phyloP scores from a whole-genome alignment of 176 grass and related monocot species.

The Raddia distichophylla region DNA sequence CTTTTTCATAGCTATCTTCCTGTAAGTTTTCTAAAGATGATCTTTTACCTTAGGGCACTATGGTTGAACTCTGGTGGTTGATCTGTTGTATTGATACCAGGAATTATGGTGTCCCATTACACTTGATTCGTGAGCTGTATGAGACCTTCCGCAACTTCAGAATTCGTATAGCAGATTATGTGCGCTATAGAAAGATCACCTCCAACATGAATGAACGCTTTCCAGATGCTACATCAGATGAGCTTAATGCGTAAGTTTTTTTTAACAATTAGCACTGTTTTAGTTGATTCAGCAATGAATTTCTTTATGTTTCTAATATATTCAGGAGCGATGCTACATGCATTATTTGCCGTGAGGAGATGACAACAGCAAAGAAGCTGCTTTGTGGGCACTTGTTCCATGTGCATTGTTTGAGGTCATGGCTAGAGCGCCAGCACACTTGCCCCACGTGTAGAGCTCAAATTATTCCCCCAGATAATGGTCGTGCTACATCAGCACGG shows the following conservation, averaged over 20 bases:
- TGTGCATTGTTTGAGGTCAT: constrained; percentile 93
- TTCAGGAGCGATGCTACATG: constrained; percentile 92
- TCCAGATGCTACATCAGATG: constrained; percentile 81
- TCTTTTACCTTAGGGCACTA: not conserved
- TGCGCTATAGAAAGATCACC: constrained; percentile 93
- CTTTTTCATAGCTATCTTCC: constrained; percentile 91
- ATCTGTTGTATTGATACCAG: constrained; percentile 53
- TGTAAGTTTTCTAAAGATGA: constrained; percentile 67
- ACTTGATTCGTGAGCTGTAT: constrained; percentile 92
- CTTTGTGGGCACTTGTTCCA: constrained; percentile 96
- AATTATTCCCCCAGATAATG: constrained; percentile 77
- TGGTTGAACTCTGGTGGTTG: constrained; percentile 5
- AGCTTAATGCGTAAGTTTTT: constrained; percentile 74
- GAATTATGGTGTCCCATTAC: constrained; percentile 96
- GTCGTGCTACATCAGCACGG: constrained; percentile 35
- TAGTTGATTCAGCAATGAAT: not conserved
- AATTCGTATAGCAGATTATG: constrained; percentile 79
- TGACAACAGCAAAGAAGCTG: constrained; percentile 89
- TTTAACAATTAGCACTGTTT: constrained; percentile 16
- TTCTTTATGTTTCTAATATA: not conserved
- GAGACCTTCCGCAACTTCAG: constrained; percentile 96
- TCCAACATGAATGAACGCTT: constrained; percentile 99
- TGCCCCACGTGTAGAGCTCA: constrained; percentile 95
- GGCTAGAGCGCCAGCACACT: constrained; percentile 92
- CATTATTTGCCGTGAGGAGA: constrained; percentile 99